Evolutionary conservation across 164 flowering plant genomes (phyloP).

Genomic region (Buxus sempervirens): DNA sequence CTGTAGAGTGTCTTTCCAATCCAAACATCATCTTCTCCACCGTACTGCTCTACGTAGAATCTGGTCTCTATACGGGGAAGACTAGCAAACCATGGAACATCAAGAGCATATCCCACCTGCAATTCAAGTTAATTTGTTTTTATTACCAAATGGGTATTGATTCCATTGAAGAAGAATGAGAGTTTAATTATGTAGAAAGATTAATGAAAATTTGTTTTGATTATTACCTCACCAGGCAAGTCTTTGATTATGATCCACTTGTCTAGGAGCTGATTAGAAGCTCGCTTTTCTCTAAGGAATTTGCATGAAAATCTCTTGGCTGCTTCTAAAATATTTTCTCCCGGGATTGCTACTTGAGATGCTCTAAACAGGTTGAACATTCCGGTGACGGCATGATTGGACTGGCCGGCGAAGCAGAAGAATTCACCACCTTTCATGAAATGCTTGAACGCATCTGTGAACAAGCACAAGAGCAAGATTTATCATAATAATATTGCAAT

Average conservation of each 20-base stretch:
- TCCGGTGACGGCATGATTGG: conserved; percentile 75
- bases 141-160: background rate
- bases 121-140: background rate
- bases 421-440: conserved; percentile 74
- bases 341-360: conserved; percentile 61
- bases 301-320: conserved; percentile 55
- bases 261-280: conserved; percentile 51
- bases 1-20: conserved; percentile 95
- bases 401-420: conserved; percentile 76
- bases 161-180: no score
- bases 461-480: background rate
- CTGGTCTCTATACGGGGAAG: conserved; percentile 82
- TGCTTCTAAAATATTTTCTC: conserved; percentile 61
- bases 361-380: conserved; percentile 79
- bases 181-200: no score
- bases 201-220: background rate
- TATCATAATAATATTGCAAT: background rate
- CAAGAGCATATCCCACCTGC: conserved; percentile 80
- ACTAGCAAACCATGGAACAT: conserved; percentile 79
- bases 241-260: conserved; percentile 92
- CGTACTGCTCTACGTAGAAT: conserved; percentile 82
- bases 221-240: conserved; percentile 78
- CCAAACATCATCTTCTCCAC: conserved; percentile 88
- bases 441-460: conserved; percentile 58
- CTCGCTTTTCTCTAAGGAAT: conserved; percentile 58